Base-by-base conservation (phyloP, 169 alveolate genomes). In the Theileria sp. region DNA sequence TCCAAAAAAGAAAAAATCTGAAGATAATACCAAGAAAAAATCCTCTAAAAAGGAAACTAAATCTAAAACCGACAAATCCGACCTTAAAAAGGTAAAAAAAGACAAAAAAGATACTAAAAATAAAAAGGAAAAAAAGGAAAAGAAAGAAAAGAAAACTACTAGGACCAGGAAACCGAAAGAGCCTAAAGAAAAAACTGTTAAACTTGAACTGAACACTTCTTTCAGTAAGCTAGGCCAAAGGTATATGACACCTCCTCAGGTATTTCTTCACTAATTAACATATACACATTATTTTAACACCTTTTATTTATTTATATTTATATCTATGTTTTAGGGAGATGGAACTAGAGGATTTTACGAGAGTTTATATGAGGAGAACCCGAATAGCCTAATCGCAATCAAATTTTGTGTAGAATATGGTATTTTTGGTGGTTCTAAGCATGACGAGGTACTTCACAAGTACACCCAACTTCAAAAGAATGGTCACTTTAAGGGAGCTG, bases 331-430 rank as follows among this genome's bases (percentile, higher is more conserved):
- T 23, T 84, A 91, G 93, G 97, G 97, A 19, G 97, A 94, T 70
- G 97, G 96, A 2, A 94, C 97, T 3, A 79, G 97, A 32, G 97
- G 96, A 21, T 94, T 94, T 82, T 94, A 94, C 79, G 97, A 94
- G 79, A 92, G 96, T 64, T 85, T 94, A 25, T 89, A 81, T 56
- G 94, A 94, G 28, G 97, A 94, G 69, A 93, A 94, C 86, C 97
- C 96, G 25, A 88, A 93, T 85, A 93, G 96, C 76, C 81, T 94
- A 50, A 92, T 94, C 38, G 97, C 97, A 12, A 82, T 94, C 36
- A 92, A 87, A 80, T 94, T 86, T 50, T 87, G 92, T 62, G 89
- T 90, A 64, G 94, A 90, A 62, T 70, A 90, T 70, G 94, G 94
- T 32, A 80, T 90, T 58, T 86, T 90, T 73, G 92, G 92, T 28